Base-by-base conservation (phyloP, 2,329 filamentous ascomycete genomes). In the Epichloe bromicola region DNA sequence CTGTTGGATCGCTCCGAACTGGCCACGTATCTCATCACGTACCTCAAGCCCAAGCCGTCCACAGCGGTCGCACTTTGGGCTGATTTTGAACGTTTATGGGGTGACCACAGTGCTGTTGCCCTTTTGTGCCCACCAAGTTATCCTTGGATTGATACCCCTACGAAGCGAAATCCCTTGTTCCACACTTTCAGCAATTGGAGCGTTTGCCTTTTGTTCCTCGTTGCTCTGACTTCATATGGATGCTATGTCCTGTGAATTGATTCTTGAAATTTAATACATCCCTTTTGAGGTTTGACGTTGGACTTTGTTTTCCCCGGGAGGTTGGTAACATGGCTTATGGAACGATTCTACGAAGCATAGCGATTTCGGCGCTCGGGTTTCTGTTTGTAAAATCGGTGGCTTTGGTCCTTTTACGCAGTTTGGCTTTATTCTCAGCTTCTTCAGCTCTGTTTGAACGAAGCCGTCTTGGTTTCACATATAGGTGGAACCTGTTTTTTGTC, bases 51-150 rank as follows among this genome's bases (percentile, higher is more conserved):
- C 74, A 74, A 57, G 68, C 74, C 33, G 74, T 80, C 38, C 73
- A 76, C 55, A 78, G 72, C 57, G 75, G 75, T 40, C 72, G 75
- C 46, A 73, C 73, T 3, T 62, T 78, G 52, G 74, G 73, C 37
- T 78, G 62, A 56, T 53, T 6, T 38, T 5, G 36, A 20, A n/a
- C 42, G 37, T n/a, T 46, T 49, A 34, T 52, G 20, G 14, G 34
- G 38, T 26, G 42, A 23, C n/a, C 11, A 26, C 34, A 14, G 36
- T 17, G 34, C 14, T 12, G 10, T n/a, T 23, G 14, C 14, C 6
- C 20, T 19, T 17, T 20, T 26, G 42, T 38, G 15, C 36, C 17
- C 36, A n/a, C 23, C 37, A 46, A 49, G 46, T 49, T 49, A 46
- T 49, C 47, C 50, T 33, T 50, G 26, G 49, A 39, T 48, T 48